Evolutionary conservation across 495 filamentous ascomycete genomes (phyloP).

Genomic region (Stereocaulon alpinum): DNA sequence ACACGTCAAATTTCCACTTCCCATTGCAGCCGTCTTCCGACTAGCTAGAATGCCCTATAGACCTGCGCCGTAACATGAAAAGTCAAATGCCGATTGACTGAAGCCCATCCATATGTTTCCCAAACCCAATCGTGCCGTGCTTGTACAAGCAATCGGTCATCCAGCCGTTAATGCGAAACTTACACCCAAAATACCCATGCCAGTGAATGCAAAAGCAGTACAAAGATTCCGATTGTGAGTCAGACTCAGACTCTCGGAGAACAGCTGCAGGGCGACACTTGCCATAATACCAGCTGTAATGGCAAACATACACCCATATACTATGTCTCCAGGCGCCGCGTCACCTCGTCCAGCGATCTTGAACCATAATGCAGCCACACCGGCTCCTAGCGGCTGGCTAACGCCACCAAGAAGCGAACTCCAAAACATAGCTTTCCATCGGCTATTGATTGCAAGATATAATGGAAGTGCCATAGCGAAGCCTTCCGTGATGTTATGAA

Average conservation of each 20-base stretch:
- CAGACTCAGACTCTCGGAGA: slow-evolving; percentile 71
- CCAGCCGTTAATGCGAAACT: slow-evolving; percentile 72
- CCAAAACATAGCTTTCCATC: slow-evolving; percentile 73
- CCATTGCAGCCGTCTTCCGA: background rate
- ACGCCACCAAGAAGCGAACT: slow-evolving; percentile 73
- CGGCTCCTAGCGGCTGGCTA: slow-evolving; percentile 78
- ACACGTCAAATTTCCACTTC: background rate
- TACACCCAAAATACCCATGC: slow-evolving; percentile 80
- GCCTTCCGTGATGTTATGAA: slow-evolving; percentile 96
- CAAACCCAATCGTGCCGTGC: background rate
- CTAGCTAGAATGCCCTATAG: background rate
- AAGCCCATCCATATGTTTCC: background rate
- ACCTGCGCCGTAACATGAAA: background rate
- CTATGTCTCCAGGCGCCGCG: slow-evolving; percentile 38
- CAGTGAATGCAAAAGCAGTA: slow-evolving; percentile 75
- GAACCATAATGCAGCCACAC: slow-evolving; percentile 76
- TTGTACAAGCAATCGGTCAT: slow-evolving; percentile 3
- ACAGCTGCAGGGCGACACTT: slow-evolving; percentile 79
- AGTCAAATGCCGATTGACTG: background rate
- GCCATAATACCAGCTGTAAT: slow-evolving; percentile 90
- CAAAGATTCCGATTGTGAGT: slow-evolving; percentile 72
- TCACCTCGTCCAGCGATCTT: slow-evolving; percentile 35
- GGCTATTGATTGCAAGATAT: slow-evolving; percentile 72
- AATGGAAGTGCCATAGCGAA: slow-evolving; percentile 89
- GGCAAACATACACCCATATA: slow-evolving; percentile 86